phyloP scores from a whole-genome alignment of 2,329 filamentous ascomycete species.

The Aureobasidium lini region DNA sequence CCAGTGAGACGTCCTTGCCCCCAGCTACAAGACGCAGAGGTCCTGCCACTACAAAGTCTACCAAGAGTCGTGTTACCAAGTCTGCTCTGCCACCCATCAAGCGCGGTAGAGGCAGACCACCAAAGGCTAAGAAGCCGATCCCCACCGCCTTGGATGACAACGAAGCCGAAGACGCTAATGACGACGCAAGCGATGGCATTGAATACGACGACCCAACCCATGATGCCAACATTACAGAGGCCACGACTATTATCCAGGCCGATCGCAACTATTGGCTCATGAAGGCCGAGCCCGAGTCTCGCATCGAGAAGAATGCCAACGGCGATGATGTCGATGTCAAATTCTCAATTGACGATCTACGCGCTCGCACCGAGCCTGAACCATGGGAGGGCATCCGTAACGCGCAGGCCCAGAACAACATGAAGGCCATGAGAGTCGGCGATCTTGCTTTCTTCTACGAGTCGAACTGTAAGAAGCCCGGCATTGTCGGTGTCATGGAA shows the following conservation, averaged over 20 bases:
- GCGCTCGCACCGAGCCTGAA: slow-evolving; percentile 65
- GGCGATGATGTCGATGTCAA: slow-evolving; percentile 81
- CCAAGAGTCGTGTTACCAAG: not conserved
- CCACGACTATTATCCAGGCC: slow-evolving; percentile 4
- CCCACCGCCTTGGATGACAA: not conserved
- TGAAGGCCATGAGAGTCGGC: slow-evolving; percentile 82
- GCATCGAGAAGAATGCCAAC: slow-evolving; percentile 57
- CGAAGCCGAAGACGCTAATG: slow-evolving; percentile 8
- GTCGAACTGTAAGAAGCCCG: slow-evolving; percentile 83
- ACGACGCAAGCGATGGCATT: slow-evolving; percentile 9
- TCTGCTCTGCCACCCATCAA: slow-evolving; percentile 1
- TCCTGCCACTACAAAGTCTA: not conserved
- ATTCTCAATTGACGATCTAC: slow-evolving; percentile 90
- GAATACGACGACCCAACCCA: not conserved
- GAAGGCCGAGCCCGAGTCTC: slow-evolving; percentile 67
- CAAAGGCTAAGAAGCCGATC: slow-evolving; percentile 1
- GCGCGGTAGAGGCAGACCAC: slow-evolving; percentile 19
- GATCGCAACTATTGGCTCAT: slow-evolving; percentile 39
- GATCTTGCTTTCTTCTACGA: slow-evolving; percentile 97
- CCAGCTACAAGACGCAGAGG: not conserved
- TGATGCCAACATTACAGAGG: slow-evolving; percentile 7
- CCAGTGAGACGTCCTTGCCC: not conserved
- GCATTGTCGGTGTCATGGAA: slow-evolving; percentile 59
- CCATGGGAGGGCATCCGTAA: slow-evolving; percentile 66
- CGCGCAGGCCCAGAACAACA: slow-evolving; percentile 68